Percentiles rank a stretch among this genome's conserved stretches.
Evolutionary conservation across 257 asterid species (phyloP).

Genomic region (Solanum corneliomulleri): DNA sequence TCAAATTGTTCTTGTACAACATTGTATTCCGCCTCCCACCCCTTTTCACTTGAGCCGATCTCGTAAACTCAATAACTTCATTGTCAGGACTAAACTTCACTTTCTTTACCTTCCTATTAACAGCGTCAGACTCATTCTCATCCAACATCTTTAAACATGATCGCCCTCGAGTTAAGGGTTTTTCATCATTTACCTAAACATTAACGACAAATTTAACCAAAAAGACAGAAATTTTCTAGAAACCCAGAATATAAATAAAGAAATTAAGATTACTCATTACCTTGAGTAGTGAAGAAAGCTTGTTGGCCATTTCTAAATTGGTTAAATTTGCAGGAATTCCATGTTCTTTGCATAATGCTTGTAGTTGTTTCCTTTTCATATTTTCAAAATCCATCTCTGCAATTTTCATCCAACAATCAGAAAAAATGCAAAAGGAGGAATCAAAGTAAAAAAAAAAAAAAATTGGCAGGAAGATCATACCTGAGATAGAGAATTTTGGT

Average conservation of each 20-base stretch:
- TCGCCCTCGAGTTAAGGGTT: conserved; percentile 12
- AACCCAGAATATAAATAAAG: background rate
- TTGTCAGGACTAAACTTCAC: conserved; percentile 48
- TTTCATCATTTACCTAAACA: conserved; percentile 23
- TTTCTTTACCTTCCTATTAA: conserved; percentile 27
- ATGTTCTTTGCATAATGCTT: conserved; percentile 51
- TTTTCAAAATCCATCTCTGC: conserved; percentile 41
- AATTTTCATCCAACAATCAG: background rate
- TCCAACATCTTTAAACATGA: conserved; percentile 11
- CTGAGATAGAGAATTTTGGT: background rate
- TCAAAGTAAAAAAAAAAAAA: background rate
- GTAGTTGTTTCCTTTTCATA: conserved; percentile 54
- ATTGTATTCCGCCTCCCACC: background rate
- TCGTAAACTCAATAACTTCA: conserved; percentile 41
- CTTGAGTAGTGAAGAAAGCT: conserved; percentile 30
- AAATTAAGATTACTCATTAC: conserved; percentile 10
- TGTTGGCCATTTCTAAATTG: conserved; percentile 46
- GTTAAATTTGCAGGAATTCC: conserved; percentile 55
- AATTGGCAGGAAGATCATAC: background rate
- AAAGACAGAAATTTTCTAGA: background rate
- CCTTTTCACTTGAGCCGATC: background rate
- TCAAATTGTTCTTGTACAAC: background rate
- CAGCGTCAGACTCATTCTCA: conserved; percentile 14
- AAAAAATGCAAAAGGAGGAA: background rate
- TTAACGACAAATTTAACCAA: background rate